Conservation (phyloP, 2,329 filamentous ascomycete species). For the Pseudomassariella vexata region DNA sequence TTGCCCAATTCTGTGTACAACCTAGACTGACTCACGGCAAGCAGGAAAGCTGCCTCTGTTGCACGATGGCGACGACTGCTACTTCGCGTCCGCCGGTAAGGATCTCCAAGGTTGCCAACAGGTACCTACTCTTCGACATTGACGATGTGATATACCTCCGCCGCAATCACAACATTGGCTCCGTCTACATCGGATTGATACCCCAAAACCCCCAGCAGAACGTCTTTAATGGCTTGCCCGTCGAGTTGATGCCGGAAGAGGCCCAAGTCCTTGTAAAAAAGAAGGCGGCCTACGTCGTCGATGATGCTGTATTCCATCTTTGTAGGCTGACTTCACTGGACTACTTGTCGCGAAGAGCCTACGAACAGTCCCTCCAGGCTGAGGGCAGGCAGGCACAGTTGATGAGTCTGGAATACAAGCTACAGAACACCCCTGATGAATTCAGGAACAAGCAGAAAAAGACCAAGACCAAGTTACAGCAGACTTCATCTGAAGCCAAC, state of each 20-base stretch:
- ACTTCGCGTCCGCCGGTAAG: constrained; percentile 45
- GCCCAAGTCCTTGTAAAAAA: constrained; percentile 74
- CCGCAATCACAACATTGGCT: constrained; percentile 75
- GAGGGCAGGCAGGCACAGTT: constrained; percentile 35
- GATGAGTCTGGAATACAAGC: too few relatives aligned
- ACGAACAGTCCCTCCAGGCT: constrained; percentile 51
- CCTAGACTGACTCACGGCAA: too few relatives aligned
- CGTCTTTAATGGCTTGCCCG: constrained; percentile 80
- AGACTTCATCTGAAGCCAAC: constrained; percentile 39
- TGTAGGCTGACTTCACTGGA: constrained; percentile 54
- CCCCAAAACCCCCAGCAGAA: constrained; percentile 94
- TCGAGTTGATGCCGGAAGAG: constrained; percentile 90
- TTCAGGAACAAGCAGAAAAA: constrained; percentile 13
- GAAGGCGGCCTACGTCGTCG: constrained; percentile 70
- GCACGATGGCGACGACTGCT: constrained; percentile 2
- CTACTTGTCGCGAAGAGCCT: constrained; percentile 53
- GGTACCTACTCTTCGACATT: constrained; percentile 86
- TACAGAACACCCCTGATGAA: constrained; percentile 10
- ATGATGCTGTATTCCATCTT: constrained; percentile 69
- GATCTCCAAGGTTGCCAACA: constrained; percentile 73
- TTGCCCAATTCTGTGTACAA: too few relatives aligned
- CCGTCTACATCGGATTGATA: constrained; percentile 78
- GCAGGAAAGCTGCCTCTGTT: not conserved
- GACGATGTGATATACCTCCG: constrained; percentile 73
- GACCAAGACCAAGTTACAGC: constrained; percentile 7